Percentiles rank a stretch among this genome's conserved stretches.
phyloP scores from a whole-genome alignment of 371 early-diverging fungal species.

The Nematocida ausubeli region DNA sequence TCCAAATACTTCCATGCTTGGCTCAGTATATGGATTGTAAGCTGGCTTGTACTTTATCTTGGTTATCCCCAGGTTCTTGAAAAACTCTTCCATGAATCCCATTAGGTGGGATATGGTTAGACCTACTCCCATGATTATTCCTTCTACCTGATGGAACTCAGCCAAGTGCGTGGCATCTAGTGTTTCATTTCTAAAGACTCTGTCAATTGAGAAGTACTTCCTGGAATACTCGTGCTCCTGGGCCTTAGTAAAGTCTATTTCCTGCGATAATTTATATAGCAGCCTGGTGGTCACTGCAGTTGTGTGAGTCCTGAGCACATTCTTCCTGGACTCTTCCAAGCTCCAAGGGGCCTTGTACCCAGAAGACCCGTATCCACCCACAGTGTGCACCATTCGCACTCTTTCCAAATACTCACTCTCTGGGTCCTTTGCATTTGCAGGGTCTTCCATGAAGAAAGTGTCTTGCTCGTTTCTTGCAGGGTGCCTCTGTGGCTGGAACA shows the following conservation, averaged over 20 bases:
- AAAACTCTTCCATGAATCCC: slow-evolving; percentile 90
- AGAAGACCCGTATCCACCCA: slow-evolving; percentile 89
- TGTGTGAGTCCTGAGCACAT: slow-evolving; percentile 95
- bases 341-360: slow-evolving; percentile 89
- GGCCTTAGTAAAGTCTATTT: slow-evolving; percentile 67
- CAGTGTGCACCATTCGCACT: slow-evolving; percentile 82
- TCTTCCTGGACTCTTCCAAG: slow-evolving; percentile 83
- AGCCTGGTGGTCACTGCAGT: slow-evolving; percentile 87
- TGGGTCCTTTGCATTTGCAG: slow-evolving; percentile 70
- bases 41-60: slow-evolving; percentile 98
- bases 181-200: slow-evolving; percentile 97
- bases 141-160: slow-evolving; percentile 99
- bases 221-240: slow-evolving; percentile 71
- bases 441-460: slow-evolving; percentile 86
- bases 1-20: slow-evolving; percentile 97
- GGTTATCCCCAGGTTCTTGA: slow-evolving; percentile 86
- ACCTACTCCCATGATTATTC: slow-evolving; percentile 89
- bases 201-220: slow-evolving; percentile 97
- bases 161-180: slow-evolving; percentile 99
- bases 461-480: slow-evolving; percentile 97
- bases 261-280: slow-evolving; percentile 83
- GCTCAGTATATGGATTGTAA: slow-evolving; percentile 99
- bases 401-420: slow-evolving; percentile 80
- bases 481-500: slow-evolving; percentile 99
- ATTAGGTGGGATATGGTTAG: slow-evolving; percentile 90